Conservation (phyloP, 768 basidiomycete species). For the Macrolepiota fuliginosa region DNA sequence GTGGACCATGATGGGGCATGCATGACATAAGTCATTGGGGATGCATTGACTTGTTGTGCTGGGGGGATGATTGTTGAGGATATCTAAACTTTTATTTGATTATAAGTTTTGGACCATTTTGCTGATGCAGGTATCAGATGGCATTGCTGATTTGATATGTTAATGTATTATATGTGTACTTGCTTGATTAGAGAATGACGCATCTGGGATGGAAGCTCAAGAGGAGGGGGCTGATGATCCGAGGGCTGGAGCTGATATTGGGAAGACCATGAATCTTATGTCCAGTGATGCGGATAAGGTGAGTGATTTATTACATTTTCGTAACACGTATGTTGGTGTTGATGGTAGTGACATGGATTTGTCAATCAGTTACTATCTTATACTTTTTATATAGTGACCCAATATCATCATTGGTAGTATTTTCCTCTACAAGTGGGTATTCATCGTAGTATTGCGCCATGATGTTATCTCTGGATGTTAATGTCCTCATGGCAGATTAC, state of each 20-base stretch:
- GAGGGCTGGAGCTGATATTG: conserved; percentile 78
- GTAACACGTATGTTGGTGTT: background rate
- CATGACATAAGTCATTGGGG: too few species aligned
- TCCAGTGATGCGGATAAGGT: conserved; percentile 69
- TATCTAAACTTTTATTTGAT: too few species aligned
- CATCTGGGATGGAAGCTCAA: conserved; percentile 26
- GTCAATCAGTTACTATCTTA: conserved; percentile 49
- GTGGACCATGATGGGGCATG: too few species aligned
- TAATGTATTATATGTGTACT: too few species aligned
- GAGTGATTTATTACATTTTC: conserved; percentile 11
- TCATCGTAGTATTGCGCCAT: background rate
- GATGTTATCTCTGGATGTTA: background rate
- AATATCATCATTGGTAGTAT: conserved; percentile 70
- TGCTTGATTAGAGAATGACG: too few species aligned
- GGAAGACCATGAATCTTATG: conserved; percentile 91
- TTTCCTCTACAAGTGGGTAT: conserved; percentile 73
- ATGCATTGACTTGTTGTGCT: too few species aligned
- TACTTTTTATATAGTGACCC: conserved; percentile 77
- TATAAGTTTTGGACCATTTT: too few species aligned
- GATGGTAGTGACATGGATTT: conserved; percentile 32
- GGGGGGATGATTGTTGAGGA: too few species aligned
- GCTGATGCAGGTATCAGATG: background rate
- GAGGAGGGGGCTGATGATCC: conserved; percentile 49
- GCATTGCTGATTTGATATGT: too few species aligned
- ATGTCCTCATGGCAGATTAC: conserved; percentile 37